These are phyloP conservation scores for Wickerhamomyces rabaulensis DNA, from an alignment of 805 yeast species.

Conservation along the genomic window DNA sequence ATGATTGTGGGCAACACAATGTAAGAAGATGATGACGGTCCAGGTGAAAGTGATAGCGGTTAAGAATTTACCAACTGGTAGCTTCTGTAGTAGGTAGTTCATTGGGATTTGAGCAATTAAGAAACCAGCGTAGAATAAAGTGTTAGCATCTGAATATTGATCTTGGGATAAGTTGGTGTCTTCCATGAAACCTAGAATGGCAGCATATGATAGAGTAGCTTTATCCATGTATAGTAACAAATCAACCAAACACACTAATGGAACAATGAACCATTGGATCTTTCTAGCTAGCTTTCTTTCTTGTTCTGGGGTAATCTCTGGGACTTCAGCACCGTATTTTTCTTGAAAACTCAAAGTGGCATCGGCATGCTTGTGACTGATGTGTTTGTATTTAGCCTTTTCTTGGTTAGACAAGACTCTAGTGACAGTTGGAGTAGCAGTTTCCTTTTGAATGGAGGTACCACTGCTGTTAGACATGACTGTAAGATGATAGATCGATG, in stretches of 20 bases:
- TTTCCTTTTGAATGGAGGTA: not conserved
- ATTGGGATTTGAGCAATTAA: constrained; percentile 42
- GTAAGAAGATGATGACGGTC: constrained; percentile 42
- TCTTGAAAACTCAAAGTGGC: constrained; percentile 33
- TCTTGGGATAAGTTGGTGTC: constrained; percentile 40
- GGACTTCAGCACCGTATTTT: constrained; percentile 27
- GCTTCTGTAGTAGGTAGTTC: constrained; percentile 37
- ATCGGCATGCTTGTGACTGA: constrained; percentile 35
- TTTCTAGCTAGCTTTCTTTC: constrained; percentile 35
- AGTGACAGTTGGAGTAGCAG: not conserved
- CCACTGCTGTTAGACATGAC: not conserved
- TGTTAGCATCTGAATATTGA: constrained; percentile 44
- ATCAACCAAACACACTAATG: constrained; percentile 34
- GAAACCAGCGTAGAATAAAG: constrained; percentile 49
- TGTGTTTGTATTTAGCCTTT: constrained; percentile 16
- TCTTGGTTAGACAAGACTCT: not conserved
- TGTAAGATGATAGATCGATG: not conserved
- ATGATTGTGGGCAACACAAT: constrained; percentile 39
- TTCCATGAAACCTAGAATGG: constrained; percentile 42
- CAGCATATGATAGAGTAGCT: constrained; percentile 43
- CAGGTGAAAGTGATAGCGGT: constrained; percentile 35
- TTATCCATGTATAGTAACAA: constrained; percentile 46
- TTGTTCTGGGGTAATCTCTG: constrained; percentile 37
- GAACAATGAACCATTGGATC: constrained; percentile 31
- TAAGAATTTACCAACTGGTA: constrained; percentile 37